phyloP scores from a whole-genome alignment of 495 filamentous ascomycete species.

The Trichoderma reesei region DNA sequence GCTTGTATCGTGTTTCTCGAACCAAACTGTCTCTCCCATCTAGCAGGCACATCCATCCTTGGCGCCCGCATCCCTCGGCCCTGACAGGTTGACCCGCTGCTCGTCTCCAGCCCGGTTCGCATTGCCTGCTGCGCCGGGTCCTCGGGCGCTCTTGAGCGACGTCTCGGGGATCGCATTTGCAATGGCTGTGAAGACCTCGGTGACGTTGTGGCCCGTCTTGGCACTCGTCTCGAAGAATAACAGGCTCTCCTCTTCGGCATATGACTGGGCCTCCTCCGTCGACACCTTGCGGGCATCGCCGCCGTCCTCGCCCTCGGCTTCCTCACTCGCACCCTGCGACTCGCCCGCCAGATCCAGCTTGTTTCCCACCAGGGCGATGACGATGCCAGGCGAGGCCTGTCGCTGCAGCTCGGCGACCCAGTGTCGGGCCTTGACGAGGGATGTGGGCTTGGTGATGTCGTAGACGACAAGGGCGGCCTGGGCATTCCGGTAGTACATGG shows the following conservation, averaged over 20 bases:
- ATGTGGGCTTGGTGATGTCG: slow-evolving; percentile 94
- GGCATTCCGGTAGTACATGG: slow-evolving; percentile 99
- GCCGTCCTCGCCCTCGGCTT: slow-evolving; percentile 46
- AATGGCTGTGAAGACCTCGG: slow-evolving; percentile 96
- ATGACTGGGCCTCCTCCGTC: slow-evolving; percentile 78
- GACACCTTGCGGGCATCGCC: slow-evolving; percentile 78
- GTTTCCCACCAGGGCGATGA: slow-evolving; percentile 95
- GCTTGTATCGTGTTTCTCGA: neutral
- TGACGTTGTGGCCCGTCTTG: slow-evolving; percentile 88
- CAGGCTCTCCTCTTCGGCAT: slow-evolving; percentile 88
- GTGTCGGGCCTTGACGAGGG: slow-evolving; percentile 91
- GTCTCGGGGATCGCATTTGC: slow-evolving; percentile 95
- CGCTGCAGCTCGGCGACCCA: slow-evolving; percentile 98
- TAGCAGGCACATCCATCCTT: slow-evolving; percentile 94
- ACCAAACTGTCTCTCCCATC: slow-evolving; percentile 9
- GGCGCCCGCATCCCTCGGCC: slow-evolving; percentile 48
- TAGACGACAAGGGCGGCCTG: slow-evolving; percentile 98
- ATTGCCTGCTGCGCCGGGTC: slow-evolving; percentile 49
- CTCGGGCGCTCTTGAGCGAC: slow-evolving; percentile 77
- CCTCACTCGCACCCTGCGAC: slow-evolving; percentile 29
- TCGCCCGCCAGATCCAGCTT: slow-evolving; percentile 81
- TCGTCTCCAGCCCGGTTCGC: slow-evolving; percentile 44
- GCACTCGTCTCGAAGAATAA: slow-evolving; percentile 97
- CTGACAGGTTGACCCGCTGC: slow-evolving; percentile 61
- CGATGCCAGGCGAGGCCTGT: slow-evolving; percentile 95